Evolutionary conservation across 1,284 basidiomycete genomes (phyloP), one percentile per base, ranked within the genome.

Genomic region (Sporisorium graminicola): DNA sequence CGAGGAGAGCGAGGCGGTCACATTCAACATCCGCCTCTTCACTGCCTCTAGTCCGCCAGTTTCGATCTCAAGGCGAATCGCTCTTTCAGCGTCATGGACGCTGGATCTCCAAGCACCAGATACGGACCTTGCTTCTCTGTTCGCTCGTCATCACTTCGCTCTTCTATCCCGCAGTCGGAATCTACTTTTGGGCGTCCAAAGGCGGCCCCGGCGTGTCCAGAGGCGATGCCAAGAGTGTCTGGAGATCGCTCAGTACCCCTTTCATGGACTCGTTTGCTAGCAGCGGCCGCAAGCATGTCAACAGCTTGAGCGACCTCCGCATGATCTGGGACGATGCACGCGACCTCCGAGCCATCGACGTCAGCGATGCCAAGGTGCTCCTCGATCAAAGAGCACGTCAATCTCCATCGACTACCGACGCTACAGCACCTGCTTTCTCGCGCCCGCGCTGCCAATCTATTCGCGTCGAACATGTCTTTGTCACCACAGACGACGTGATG

Each of bases 131-230:
- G 80, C 90, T 99, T 71, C 92, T 97, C 67, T 96, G 94, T 63
- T 92, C 93, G 66, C 89, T 98, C 68, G 93, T 98, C 82, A 98
- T 99, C 87, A 96, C 95, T 51, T 94, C 93, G 44, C 91, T 99
- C 55, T 93, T 96, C 85, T 98, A 85, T 51, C 83, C 83, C 8
- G 83, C 83, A 10, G 81, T 81, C 18, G 83, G 82, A 42, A 82
- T 85, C 64, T 85, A 84, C 74, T 78, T 85, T 43, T 82, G 79
- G 79, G 71, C 79, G 0, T 82, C 80, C n/a, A 80, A 82, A 42
- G 80, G 80, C 47, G 80, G 80, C 0, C 80, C 80, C 1, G 80
- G 80, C 44, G 75, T 82, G 2, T 79, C 74, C 33, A 61, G 78
- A 53, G 78, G 80, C 24, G 77, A 81, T 55, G 78, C 80, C 10